These are phyloP conservation scores for Erythrophleum fordii DNA, from an alignment of 306 rosid genomes.

Conservation along the genomic window DNA sequence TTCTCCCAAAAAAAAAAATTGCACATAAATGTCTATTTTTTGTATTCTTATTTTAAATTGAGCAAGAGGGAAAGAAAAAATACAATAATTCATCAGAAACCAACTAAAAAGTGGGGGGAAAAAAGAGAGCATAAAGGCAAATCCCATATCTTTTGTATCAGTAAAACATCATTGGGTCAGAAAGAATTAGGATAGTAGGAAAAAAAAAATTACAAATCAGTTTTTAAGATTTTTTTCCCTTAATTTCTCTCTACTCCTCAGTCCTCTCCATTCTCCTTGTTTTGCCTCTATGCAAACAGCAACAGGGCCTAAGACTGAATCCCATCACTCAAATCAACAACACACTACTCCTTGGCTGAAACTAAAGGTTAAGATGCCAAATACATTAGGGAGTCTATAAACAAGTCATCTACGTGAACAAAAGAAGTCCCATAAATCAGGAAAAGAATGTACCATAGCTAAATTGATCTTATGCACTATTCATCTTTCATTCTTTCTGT, in stretches of 20 bases:
- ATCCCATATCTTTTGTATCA: background rate
- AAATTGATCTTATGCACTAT: background rate
- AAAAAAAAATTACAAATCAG: background rate
- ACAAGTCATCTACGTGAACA: background rate
- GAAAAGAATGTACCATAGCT: conserved; percentile 14
- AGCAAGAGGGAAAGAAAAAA: background rate
- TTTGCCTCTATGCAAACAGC: background rate
- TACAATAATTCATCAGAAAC: background rate
- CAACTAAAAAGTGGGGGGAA: background rate
- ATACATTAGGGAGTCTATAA: background rate
- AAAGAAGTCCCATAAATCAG: conserved; percentile 34
- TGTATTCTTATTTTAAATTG: background rate
- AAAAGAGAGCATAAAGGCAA: background rate
- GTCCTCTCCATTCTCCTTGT: background rate
- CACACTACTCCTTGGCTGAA: background rate
- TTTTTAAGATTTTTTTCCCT: background rate
- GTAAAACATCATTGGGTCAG: background rate
- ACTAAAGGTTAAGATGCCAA: background rate
- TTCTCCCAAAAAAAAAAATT: background rate
- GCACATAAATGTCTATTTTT: background rate
- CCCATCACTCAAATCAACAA: background rate
- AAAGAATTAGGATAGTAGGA: background rate
- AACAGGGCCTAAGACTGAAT: background rate
- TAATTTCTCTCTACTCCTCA: background rate
- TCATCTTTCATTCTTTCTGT: background rate